Base-by-base conservation (phyloP, 208 protist species). In the Acanthamoeba lenticulata region DNA sequence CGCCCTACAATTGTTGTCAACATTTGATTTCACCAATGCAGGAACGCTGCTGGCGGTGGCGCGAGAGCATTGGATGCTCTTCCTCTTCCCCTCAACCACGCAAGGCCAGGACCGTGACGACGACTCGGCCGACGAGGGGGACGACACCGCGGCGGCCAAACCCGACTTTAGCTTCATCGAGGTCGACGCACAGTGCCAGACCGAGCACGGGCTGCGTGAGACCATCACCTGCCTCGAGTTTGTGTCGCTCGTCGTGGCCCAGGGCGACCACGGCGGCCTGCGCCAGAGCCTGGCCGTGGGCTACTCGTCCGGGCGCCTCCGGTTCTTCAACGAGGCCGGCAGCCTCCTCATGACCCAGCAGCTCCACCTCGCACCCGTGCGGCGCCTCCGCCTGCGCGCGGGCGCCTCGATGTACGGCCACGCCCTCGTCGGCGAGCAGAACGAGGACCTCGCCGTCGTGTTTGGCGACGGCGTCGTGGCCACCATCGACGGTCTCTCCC, bases 31-130 rank as follows among this genome's bases (percentile, higher is more conserved):
- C n/a, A n/a, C 5, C 11, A 27, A 27, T 69, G 32, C 29, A 74
- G 65, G 65, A 32, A 74, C 5, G 65, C 7, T 86, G 77, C 38
- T 86, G 77, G 77, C 77, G 77, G 38, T 86, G 77, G 77, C 77
- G 24, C 77, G 45, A 24, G 77, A 57, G 45, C 77, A 86, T 1
- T 60, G 77, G 77, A 19, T 86, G 38, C 15, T 86, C n/a, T 38
- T 86, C 34, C 45, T 86, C 24, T 86, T 36, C 40, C 45, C 45
- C 0, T 62, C 55, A 62, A n/a, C 15, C 67, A 19, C 13, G 77
- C 45, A 47, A 86, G 77, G 4, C 44, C 6, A 49, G 77, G 38
- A 47, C 55, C 21, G 21, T 27, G 65, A 74, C n/a, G 32, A 74
- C 65, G 65, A 74, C 6, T 42, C 9, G 4, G 65, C 32, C 17